Evolutionary conservation across 768 basidiomycete species (phyloP).

Genomic region (Podaxis mareebaensis): DNA sequence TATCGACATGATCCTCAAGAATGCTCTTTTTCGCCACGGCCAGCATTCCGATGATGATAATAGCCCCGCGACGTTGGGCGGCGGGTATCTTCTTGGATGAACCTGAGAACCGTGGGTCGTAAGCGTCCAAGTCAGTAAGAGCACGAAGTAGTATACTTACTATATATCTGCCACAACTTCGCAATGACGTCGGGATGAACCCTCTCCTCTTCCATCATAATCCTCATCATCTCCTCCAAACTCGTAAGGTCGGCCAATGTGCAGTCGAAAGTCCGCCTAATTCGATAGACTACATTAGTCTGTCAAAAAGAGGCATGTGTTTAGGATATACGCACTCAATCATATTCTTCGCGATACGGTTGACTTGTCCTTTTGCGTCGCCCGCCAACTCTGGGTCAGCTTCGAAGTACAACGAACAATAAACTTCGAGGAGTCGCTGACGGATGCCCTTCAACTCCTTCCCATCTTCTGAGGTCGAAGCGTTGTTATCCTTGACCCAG

Average conservation of each 20-base stretch:
- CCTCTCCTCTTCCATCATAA: conserved; percentile 89
- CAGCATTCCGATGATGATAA: conserved; percentile 97
- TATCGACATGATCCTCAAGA: conserved; percentile 72
- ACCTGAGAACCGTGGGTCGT: conserved; percentile 42
- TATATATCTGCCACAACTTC: conserved; percentile 96
- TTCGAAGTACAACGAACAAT: conserved; percentile 78
- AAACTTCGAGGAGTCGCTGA: conserved; percentile 85
- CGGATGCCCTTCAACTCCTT: conserved; percentile 86
- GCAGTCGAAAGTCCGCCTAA: conserved; percentile 80
- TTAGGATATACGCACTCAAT: conserved; percentile 72
- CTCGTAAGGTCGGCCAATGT: conserved; percentile 95
- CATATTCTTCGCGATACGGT: conserved; percentile 93
- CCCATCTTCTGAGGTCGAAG: conserved; percentile 62
- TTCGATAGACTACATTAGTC: not conserved
- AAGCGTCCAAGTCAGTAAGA: not conserved
- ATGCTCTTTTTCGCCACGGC: conserved; percentile 85
- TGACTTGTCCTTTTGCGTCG: conserved; percentile 83
- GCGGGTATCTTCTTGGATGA: conserved; percentile 73
- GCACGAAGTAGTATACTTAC: conserved; percentile 46
- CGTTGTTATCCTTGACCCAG: conserved; percentile 92
- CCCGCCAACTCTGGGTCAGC: conserved; percentile 68
- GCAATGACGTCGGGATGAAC: conserved; percentile 83
- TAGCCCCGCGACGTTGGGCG: conserved; percentile 88
- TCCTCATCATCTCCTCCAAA: conserved; percentile 94
- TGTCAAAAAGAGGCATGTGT: not conserved